Evolutionary conservation across 768 basidiomycete species (phyloP).

Genomic region (Pleurotus cornucopiae): DNA sequence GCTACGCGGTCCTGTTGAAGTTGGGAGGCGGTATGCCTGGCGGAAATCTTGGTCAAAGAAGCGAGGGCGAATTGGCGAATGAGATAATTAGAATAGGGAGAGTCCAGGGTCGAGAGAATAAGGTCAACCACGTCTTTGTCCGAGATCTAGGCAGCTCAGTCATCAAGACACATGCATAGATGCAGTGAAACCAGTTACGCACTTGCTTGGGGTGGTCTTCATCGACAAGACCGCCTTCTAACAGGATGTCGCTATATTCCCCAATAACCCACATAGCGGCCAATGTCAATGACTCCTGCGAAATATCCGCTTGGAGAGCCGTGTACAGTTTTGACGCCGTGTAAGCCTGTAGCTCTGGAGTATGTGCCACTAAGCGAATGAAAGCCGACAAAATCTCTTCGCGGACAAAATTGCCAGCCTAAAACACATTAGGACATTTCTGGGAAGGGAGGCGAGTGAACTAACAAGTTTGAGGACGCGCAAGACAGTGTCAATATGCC

Average conservation of each 20-base stretch:
- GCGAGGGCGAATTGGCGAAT: slow-evolving; percentile 91
- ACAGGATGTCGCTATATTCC: slow-evolving; percentile 88
- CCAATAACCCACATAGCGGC: slow-evolving; percentile 95
- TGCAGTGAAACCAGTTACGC: slow-evolving; percentile 14
- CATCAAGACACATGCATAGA: neutral
- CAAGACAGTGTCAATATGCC: slow-evolving; percentile 98
- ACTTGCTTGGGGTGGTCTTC: slow-evolving; percentile 71
- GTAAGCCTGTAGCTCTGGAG: slow-evolving; percentile 94
- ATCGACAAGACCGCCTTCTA: slow-evolving; percentile 80
- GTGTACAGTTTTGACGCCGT: slow-evolving; percentile 89
- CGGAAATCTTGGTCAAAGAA: slow-evolving; percentile 84
- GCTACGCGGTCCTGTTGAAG: slow-evolving; percentile 76
- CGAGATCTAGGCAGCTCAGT: slow-evolving; percentile 43
- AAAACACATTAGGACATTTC: neutral
- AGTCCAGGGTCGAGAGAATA: slow-evolving; percentile 80
- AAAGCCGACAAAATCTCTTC: slow-evolving; percentile 96
- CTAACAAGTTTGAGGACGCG: slow-evolving; percentile 86
- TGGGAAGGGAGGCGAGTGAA: slow-evolving; percentile 9
- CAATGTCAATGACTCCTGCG: slow-evolving; percentile 93
- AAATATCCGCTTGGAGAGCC: slow-evolving; percentile 86
- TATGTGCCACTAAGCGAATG: slow-evolving; percentile 93
- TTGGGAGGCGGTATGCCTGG: slow-evolving; percentile 63
- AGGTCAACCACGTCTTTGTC: slow-evolving; percentile 87
- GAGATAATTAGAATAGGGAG: slow-evolving; percentile 90
- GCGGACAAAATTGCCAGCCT: slow-evolving; percentile 98